Evolutionary conservation across 768 basidiomycete species (phyloP), one percentile per base, ranked within the genome.

Genomic region (Naganishia friedmannii): DNA sequence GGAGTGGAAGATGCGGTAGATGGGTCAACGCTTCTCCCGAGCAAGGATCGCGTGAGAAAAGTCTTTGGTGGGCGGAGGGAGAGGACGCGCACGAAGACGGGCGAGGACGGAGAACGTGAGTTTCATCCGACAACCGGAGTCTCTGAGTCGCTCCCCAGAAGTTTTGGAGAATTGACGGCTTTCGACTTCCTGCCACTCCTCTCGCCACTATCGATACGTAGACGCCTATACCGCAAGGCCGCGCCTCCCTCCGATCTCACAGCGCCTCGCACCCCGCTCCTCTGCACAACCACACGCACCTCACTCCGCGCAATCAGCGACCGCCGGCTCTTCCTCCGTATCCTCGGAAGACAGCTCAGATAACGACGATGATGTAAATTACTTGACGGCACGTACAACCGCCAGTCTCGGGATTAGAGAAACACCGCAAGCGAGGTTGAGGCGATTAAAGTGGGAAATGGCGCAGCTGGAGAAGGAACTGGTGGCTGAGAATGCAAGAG

Each of bases 401-500:
- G 45, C 51, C 42, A 28, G 17, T 23, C 63, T 51, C 10, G 53
- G 60, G 3, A 68, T 67, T 7, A 67, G 65, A 9, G 83, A 84
- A 73, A 78, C 81, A 0, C 77, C 82, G 5, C 72, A 78, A 31
- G 80, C 81, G 21, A 74, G 81, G 7, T 69, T 84, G 10, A 66
- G 82, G 2, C 69, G 83, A 1, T 84, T 99, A 9, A 90, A 92
- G 71, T 85, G 85, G 1, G 95, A 99, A 76, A 83, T 97, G 0
- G 80, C 85, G 0, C 85, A 91, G 32, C 84, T 99, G 3, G 95
- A 99, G 78, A 78, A 83, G 0, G 91, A 94, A 76, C 83, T 94
- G n/a, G n/a, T n/a, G n/a, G n/a, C n/a, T 68, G 82, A 84, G 31
- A 8, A 15, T 42, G 7, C 42, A 17, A 5, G 15, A 42, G 42